Conservation (phyloP, 139 green algal species). For the Dunaliella sp. region DNA sequence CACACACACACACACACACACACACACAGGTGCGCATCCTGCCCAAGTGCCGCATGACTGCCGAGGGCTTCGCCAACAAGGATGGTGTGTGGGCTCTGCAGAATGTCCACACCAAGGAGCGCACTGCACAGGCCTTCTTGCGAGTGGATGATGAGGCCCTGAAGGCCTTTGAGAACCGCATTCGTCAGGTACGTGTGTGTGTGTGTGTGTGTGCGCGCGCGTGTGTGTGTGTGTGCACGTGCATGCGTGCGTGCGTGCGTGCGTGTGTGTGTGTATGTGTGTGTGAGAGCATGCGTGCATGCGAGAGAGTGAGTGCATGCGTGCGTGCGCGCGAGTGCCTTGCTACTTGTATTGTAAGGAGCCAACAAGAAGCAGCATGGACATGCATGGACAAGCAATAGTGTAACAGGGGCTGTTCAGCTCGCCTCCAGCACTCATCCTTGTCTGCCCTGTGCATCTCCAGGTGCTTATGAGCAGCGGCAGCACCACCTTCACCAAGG, state of each 20-base stretch:
- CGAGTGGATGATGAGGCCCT: slow-evolving; percentile 96
- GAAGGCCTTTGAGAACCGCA: slow-evolving; percentile 89
- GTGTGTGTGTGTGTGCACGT: too few species aligned
- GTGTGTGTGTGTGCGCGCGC: too few species aligned
- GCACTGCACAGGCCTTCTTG: slow-evolving; percentile 92
- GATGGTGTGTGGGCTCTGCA: slow-evolving; percentile 98
- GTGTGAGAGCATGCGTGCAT: too few species aligned
- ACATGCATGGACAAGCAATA: neutral
- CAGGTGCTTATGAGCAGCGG: slow-evolving; percentile 95
- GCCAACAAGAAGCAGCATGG: neutral
- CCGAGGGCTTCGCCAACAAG: slow-evolving; percentile 87
- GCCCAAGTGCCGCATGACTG: slow-evolving; percentile 89
- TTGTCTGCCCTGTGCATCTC: neutral
- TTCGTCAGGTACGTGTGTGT: slow-evolving; percentile 78
- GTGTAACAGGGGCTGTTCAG: too few species aligned
- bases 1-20: too few species aligned
- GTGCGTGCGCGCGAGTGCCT: too few species aligned
- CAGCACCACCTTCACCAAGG: slow-evolving; percentile 98
- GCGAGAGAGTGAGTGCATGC: too few species aligned
- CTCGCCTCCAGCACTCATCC: too few species aligned
- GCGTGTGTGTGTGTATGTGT: too few species aligned
- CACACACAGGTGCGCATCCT: slow-evolving; percentile 90
- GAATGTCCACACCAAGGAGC: slow-evolving; percentile 96
- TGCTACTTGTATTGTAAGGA: too few species aligned
- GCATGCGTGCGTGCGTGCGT: too few species aligned